phyloP scores from a whole-genome alignment of 148 eudicot genomes.

The Camellia lanceoleosa region DNA sequence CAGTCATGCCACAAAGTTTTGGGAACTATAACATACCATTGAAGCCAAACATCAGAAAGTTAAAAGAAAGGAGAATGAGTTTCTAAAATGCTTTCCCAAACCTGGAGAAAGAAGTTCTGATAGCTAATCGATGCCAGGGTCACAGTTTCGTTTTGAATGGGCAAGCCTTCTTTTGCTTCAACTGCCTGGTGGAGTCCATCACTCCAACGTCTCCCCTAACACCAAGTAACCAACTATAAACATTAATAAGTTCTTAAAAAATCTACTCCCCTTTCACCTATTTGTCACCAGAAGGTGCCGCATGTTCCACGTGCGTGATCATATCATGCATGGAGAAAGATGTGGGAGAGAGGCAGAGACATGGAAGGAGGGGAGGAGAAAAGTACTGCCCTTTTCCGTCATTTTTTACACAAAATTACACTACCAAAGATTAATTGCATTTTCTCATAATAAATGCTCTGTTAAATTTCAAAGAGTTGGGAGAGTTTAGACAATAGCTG shows the following conservation, averaged over 20 bases:
- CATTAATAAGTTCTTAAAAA: background rate
- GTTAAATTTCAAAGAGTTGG: background rate
- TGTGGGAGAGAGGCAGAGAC: background rate
- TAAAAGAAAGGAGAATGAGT: background rate
- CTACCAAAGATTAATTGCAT: background rate
- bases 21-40: constrained; percentile 60
- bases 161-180: constrained; percentile 96
- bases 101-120: constrained; percentile 99
- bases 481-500: background rate
- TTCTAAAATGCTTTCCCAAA: constrained; percentile 20
- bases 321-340: background rate
- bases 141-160: constrained; percentile 95
- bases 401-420: background rate
- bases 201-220: constrained; percentile 99
- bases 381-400: background rate
- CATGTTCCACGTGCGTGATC: constrained; percentile 5
- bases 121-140: constrained; percentile 98
- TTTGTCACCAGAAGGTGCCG: background rate
- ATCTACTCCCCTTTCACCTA: constrained; percentile 11
- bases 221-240: constrained; percentile 12
- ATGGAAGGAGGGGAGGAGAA: background rate
- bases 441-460: background rate
- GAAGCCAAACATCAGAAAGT: constrained; percentile 20
- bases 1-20: constrained; percentile 99
- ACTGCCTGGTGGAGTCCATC: constrained; percentile 99